Base-by-base conservation (phyloP, 228 moss, liverwort and hornwort species). In the Sphagnum fallax region DNA sequence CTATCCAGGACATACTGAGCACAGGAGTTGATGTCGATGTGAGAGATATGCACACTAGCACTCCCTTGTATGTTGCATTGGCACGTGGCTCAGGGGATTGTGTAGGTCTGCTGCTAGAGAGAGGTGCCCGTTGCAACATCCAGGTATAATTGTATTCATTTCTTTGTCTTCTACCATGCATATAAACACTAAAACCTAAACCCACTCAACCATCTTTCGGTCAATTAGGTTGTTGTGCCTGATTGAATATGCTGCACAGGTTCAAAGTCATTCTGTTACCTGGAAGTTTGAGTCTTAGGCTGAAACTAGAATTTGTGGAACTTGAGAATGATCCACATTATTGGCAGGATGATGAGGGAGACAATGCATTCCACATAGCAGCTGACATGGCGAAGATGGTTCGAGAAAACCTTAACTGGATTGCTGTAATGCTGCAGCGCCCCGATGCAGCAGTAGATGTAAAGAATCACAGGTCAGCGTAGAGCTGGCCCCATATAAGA, bases 371-470 rank as follows among this genome's bases (percentile, higher is more conserved):
- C 58, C 81, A 81, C 59, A 81, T 81, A 52, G 81, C 81, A 57
- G 81, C 81, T 60, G 81, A 77, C 47, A 81, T 77, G 77, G 81
- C 81, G 48, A 81, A 81, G 68, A 81, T 81, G 81, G 81, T 81
- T 4, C 67, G 67, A 59, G 79, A 80, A 61, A 81, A 81, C 62
- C 60, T 83, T 66, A 73, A 79, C 60, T 83, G 83, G 83, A 83
- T 83, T 66, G 83, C 76, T 12, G 64, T 74, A 5, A 83, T 83
- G 83, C 68, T 83, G 65, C 73, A 75, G 61, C 79, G 66, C 49
- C 75, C 67, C 62, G 73, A 79, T 65, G 76, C 83, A 15, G 74
- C 76, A 53, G 76, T 76, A 58, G 83, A 79, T 68, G 73, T 79
- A 7, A 79, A 83, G 53, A 83, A 83, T 76, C 83, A 83, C 53